Conservation (phyloP, 495 filamentous ascomycete species). For the Parachaetomium inaequale region DNA sequence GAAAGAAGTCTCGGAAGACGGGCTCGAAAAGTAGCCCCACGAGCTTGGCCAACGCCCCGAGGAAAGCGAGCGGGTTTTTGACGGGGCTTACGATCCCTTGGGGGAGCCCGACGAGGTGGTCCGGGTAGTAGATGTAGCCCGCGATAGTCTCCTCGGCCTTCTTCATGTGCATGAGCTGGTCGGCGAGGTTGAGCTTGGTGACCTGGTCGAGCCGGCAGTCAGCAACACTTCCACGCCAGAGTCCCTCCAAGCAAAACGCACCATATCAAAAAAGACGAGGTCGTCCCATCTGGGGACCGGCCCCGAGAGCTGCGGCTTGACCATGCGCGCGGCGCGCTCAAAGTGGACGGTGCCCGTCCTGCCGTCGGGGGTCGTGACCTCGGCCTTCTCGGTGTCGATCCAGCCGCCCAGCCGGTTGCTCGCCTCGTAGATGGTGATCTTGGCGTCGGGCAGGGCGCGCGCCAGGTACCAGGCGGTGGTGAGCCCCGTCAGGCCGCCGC, state of each 20-base stretch:
- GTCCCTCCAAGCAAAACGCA: constrained; percentile 30
- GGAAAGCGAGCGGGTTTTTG: background rate
- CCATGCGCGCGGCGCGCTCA: constrained; percentile 79
- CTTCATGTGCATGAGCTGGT: constrained; percentile 52
- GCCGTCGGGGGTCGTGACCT: constrained; percentile 47
- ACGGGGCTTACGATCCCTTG: constrained; percentile 17
- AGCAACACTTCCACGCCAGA: background rate
- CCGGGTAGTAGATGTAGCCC: constrained; percentile 90
- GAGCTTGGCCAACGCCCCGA: constrained; percentile 14
- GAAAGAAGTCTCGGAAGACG: constrained; percentile 52
- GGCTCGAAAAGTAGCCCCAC: constrained; percentile 57
- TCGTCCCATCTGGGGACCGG: constrained; percentile 34
- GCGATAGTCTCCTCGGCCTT: constrained; percentile 47
- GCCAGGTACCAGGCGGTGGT: constrained; percentile 71
- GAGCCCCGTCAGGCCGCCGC: constrained; percentile 89
- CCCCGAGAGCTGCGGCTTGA: constrained; percentile 48
- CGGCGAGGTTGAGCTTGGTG: constrained; percentile 54
- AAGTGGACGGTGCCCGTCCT: constrained; percentile 60
- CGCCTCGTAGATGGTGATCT: constrained; percentile 76
- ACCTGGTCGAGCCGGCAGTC: constrained; percentile 48
- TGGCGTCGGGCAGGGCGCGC: constrained; percentile 50
- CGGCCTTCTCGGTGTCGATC: constrained; percentile 64
- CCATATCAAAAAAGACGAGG: constrained; percentile 43
- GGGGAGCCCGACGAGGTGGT: constrained; percentile 73
- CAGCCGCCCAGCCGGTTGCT: constrained; percentile 72